Conservation (phyloP, 2,329 filamentous ascomycete species). For the Stachybotrys chartarum region DNA sequence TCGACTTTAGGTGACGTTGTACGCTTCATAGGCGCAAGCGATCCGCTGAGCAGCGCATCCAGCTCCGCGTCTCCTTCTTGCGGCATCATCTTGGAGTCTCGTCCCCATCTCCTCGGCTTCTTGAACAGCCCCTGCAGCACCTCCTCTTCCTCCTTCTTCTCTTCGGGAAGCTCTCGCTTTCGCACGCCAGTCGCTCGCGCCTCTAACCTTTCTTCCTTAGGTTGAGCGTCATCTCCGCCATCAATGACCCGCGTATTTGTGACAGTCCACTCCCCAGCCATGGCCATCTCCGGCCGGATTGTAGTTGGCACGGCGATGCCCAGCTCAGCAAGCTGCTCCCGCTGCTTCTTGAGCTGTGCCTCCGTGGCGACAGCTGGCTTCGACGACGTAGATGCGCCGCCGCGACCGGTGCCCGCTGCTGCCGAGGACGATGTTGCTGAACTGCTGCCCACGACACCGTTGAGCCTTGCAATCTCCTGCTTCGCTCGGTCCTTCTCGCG, state of each 20-base stretch:
- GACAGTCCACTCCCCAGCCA: conserved; percentile 83
- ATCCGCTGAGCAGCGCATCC: conserved; percentile 49
- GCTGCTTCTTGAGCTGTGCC: conserved; percentile 71
- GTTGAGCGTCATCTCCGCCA: conserved; percentile 27
- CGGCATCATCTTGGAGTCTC: conserved; percentile 42
- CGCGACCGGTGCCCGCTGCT: conserved; percentile 4
- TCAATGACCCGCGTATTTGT: conserved; percentile 55
- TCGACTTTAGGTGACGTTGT: conserved; percentile 4
- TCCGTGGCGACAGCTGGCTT: conserved; percentile 24
- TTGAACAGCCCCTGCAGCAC: conserved; percentile 54
- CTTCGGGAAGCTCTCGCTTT: conserved; percentile 55
- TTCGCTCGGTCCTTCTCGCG: conserved; percentile 77
- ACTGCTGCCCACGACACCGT: conserved; percentile 58
- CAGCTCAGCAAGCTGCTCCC: conserved; percentile 81
- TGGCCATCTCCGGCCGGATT: conserved; percentile 71
- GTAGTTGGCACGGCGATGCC: conserved; percentile 79
- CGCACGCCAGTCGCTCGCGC: conserved; percentile 48
- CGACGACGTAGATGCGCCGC: background rate
- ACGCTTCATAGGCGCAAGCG: conserved; percentile 11
- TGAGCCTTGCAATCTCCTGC: conserved; percentile 78
- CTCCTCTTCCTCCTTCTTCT: conserved; percentile 54
- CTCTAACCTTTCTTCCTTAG: conserved; percentile 31
- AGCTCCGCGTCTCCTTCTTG: conserved; percentile 47
- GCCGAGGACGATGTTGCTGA: conserved; percentile 22
- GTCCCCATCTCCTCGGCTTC: conserved; percentile 48